Percentiles rank a stretch among this genome's conserved stretches.
Evolutionary conservation across 1,139 yeast species (phyloP).

Genomic region (Suhomyces terraborum): DNA sequence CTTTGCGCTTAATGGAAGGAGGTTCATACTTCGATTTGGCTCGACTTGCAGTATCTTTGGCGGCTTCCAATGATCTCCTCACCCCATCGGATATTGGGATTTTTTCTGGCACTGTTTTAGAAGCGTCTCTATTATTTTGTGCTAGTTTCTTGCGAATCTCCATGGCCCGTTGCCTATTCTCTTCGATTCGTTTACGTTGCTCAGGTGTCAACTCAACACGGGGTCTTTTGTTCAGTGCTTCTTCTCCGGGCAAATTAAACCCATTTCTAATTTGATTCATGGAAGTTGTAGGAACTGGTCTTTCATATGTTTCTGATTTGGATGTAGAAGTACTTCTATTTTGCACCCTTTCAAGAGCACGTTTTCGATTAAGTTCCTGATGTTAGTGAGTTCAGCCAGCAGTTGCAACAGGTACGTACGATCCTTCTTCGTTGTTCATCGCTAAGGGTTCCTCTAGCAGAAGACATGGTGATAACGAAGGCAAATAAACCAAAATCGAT

Average conservation of each 20-base stretch:
- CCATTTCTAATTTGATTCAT: slow-evolving; percentile 15
- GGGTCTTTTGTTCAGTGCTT: slow-evolving; percentile 19
- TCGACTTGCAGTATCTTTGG: slow-evolving; percentile 2
- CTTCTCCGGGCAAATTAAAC: slow-evolving; percentile 10
- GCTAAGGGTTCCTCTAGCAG: slow-evolving; percentile 16
- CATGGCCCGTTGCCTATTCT: slow-evolving; percentile 59
- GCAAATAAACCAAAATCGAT: background rate
- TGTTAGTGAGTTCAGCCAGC: slow-evolving; percentile 6
- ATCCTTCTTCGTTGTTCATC: slow-evolving; percentile 20
- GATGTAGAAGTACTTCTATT: slow-evolving; percentile 30
- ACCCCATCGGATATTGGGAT: slow-evolving; percentile 17
- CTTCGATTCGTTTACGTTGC: slow-evolving; percentile 54
- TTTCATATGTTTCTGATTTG: slow-evolving; percentile 5
- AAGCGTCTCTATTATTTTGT: slow-evolving; percentile 35
- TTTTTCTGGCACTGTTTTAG: slow-evolving; percentile 14
- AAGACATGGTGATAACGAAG: slow-evolving; percentile 14
- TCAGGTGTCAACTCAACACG: slow-evolving; percentile 48
- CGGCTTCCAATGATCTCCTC: slow-evolving; percentile 12
- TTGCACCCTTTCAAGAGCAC: slow-evolving; percentile 59
- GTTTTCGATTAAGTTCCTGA: slow-evolving; percentile 60
- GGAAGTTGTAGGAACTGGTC: slow-evolving; percentile 18
- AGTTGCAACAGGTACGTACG: slow-evolving; percentile 14
- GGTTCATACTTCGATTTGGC: slow-evolving; percentile 24
- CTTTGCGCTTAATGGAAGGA: slow-evolving; percentile 55
- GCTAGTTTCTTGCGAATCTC: slow-evolving; percentile 48